Percentiles rank a stretch among this genome's conserved stretches.
phyloP scores from a whole-genome alignment of 2,329 filamentous ascomycete species.

The Cladosporium sphaerospermum region DNA sequence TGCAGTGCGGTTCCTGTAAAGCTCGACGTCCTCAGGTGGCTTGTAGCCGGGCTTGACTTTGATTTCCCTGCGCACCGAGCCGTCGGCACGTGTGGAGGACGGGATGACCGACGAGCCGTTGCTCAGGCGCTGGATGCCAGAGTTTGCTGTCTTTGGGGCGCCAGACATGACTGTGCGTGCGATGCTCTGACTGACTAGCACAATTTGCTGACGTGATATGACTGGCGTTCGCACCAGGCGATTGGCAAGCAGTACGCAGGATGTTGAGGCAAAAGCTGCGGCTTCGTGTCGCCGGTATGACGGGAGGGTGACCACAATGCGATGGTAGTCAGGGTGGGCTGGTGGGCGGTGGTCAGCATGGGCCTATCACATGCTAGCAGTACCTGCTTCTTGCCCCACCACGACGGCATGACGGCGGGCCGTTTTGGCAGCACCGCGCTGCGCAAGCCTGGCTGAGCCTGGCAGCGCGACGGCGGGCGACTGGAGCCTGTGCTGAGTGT shows the following conservation, averaged over 20 bases:
- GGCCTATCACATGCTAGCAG: neutral
- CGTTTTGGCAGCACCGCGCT: neutral
- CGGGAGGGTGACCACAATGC: too few species aligned
- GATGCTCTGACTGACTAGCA: neutral
- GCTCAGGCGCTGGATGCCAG: conserved; percentile 61
- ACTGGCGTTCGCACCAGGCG: too few species aligned
- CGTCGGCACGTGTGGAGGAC: conserved; percentile 77
- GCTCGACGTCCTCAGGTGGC: conserved; percentile 89
- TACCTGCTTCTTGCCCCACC: neutral
- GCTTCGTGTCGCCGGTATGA: too few species aligned
- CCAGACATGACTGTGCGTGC: neutral
- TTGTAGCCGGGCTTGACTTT: conserved; percentile 88
- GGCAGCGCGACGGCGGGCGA: too few species aligned
- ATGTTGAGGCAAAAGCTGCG: too few species aligned
- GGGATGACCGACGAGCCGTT: conserved; percentile 86
- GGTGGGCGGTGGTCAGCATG: neutral
- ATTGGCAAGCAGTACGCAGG: too few species aligned
- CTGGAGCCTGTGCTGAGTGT: neutral
- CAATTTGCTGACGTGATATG: too few species aligned
- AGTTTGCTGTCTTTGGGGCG: conserved; percentile 23
- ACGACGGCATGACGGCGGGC: neutral
- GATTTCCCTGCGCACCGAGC: conserved; percentile 88
- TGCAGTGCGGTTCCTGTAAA: conserved; percentile 90
- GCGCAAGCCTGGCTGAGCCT: too few species aligned
- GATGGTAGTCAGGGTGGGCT: too few species aligned